Base-by-base conservation (phyloP, 345 rosid genomes). In the Rubroshorea leprosula region DNA sequence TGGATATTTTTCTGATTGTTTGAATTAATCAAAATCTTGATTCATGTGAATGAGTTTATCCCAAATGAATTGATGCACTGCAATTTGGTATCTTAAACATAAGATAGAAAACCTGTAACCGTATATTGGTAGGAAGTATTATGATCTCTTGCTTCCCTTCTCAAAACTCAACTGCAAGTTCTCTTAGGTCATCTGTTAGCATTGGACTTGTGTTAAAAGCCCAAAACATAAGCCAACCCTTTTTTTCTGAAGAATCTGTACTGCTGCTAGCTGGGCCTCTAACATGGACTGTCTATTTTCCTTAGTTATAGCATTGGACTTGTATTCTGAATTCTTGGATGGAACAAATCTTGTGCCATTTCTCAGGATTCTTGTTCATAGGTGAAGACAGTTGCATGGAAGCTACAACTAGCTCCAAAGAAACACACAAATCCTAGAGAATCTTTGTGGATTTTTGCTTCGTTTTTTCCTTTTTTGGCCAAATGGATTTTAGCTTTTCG, bases 341-440 rank as follows among this genome's bases (percentile, higher is more conserved):
- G 31, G 18, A 35, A 24, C 25, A 26, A 22, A 23, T 12, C 23
- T 39, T 63, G 22, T 24, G 46, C 44, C 46, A 27, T 26, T 61
- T 57, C 65, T 56, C 46, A 22, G 74, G 76, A 73, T 73, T 70
- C 72, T 62, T 48, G 29, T 39, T 24, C 48, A 29, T 23, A 58
- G 46, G 48, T 57, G 22, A 70, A 50, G 79, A 62, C 68, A 63
- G 55, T 11, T 27, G 57, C 64, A 38, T 61, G 51, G 52, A 55
- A 25, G 57, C 48, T 27, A 21, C 29, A 5, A 39, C 60, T 48
- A 15, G 67, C 63, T 55, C 55, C 55, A 53, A 74, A 62, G 53
- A 60, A 62, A 69, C 55, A 51, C 58, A 31, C 19, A 39, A 5
- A 21, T 59, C 49, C 51, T 29, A 53, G 45, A 74, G 80, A 75